Percentiles rank a stretch among this genome's conserved stretches.
Conservation (phyloP, 805 yeast species). For the Grigorovia humatica region DNA sequence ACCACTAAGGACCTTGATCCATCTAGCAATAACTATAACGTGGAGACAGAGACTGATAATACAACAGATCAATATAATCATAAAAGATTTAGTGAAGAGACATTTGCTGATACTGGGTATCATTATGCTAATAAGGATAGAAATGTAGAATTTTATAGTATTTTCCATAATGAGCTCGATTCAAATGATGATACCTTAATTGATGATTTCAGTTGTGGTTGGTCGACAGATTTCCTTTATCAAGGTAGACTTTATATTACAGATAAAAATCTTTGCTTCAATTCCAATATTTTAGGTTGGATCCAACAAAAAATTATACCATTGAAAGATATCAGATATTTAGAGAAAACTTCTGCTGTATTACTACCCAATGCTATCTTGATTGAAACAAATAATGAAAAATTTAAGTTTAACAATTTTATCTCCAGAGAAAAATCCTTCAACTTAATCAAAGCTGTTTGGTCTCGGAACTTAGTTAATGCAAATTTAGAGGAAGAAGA, state of each 20-base stretch:
- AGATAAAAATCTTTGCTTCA: conserved; percentile 71
- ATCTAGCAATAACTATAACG: background rate
- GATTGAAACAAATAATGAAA: conserved; percentile 51
- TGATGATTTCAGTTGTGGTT: conserved; percentile 81
- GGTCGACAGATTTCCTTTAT: conserved; percentile 72
- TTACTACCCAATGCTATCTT: conserved; percentile 83
- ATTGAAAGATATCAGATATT: conserved; percentile 48
- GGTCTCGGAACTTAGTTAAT: conserved; percentile 38
- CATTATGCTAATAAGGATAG: conserved; percentile 55
- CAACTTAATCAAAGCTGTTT: conserved; percentile 56
- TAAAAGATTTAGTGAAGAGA: conserved; percentile 47
- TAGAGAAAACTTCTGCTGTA: conserved; percentile 75
- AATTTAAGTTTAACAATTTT: conserved; percentile 79
- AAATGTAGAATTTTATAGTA: conserved; percentile 64
- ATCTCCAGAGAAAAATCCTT: conserved; percentile 71
- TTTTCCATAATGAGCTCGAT: conserved; percentile 46
- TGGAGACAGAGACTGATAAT: conserved; percentile 1
- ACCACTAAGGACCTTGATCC: background rate
- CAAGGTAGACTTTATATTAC: conserved; percentile 85
- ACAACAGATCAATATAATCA: conserved; percentile 16
- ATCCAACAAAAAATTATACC: conserved; percentile 70
- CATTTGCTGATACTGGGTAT: conserved; percentile 45
- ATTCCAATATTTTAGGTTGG: conserved; percentile 79
- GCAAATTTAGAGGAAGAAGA: conserved; percentile 4
- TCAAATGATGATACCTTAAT: conserved; percentile 62